These are phyloP conservation scores for Ganoderma sinense DNA, from an alignment of 1,284 basidiomycete species.

Conservation along the genomic window DNA sequence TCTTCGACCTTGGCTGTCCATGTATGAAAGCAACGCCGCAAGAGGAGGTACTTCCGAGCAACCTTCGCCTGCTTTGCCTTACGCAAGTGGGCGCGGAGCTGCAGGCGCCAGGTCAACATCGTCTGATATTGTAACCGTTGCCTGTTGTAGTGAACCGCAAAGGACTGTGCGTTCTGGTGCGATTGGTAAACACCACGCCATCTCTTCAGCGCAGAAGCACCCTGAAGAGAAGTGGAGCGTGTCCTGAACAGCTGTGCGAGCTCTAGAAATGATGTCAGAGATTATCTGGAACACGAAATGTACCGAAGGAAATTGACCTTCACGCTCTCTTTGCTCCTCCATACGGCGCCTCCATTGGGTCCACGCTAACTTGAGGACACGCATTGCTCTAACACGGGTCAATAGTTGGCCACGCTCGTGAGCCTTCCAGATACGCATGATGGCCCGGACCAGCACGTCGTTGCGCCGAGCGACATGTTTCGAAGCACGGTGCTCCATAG, in stretches of 20 bases:
- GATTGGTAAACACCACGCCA: constrained; percentile 58
- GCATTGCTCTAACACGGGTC: constrained; percentile 57
- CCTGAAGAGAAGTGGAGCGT: constrained; percentile 51
- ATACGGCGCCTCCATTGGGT: constrained; percentile 61
- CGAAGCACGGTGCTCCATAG: constrained; percentile 59
- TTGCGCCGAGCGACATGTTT: constrained; percentile 71
- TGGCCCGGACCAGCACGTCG: constrained; percentile 65
- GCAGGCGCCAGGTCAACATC: constrained; percentile 65
- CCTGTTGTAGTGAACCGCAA: constrained; percentile 60
- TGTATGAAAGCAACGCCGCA: constrained; percentile 56
- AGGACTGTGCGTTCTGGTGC: constrained; percentile 58
- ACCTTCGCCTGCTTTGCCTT: constrained; percentile 64
- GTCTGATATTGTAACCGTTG: constrained; percentile 54
- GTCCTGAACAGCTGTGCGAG: constrained; percentile 60
- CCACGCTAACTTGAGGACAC: constrained; percentile 57
- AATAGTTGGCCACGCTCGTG: constrained; percentile 71
- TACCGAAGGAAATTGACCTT: constrained; percentile 49
- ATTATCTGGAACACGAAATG: not conserved
- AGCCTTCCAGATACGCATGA: constrained; percentile 77
- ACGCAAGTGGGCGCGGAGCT: constrained; percentile 59
- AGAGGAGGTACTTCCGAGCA: constrained; percentile 61
- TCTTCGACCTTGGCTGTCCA: constrained; percentile 62
- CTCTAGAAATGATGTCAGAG: constrained; percentile 43
- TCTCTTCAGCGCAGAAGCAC: constrained; percentile 48
- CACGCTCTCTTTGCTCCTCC: constrained; percentile 46